These are phyloP conservation scores for Tylopilus orsonianus DNA, from an alignment of 1,284 basidiomycete genomes.

Conservation along the genomic window DNA sequence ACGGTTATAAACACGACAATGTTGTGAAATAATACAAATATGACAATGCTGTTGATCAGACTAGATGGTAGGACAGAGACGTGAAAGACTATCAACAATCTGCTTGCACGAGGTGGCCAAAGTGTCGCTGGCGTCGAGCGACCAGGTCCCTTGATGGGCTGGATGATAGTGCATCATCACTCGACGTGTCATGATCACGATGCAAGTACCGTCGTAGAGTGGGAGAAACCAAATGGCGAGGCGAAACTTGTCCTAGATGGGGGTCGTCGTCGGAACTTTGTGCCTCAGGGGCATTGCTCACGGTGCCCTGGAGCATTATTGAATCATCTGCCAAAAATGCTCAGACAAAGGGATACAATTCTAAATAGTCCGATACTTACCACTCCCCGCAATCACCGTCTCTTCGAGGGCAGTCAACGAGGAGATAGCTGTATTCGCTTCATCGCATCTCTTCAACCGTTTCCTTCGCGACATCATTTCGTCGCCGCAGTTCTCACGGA, in stretches of 20 bases:
- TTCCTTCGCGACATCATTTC: constrained; percentile 19
- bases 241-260: constrained; percentile 63
- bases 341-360: constrained; percentile 11
- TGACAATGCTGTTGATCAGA: constrained; percentile 13
- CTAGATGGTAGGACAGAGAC: constrained; percentile 21
- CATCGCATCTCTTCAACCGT: constrained; percentile 27
- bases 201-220: constrained; percentile 41
- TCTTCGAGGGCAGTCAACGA: constrained; percentile 35
- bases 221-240: constrained; percentile 64
- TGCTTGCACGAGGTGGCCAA: constrained; percentile 14
- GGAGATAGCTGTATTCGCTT: constrained; percentile 18
- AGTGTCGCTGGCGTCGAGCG: constrained; percentile 35
- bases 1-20: constrained; percentile 25
- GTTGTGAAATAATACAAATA: constrained; percentile 28
- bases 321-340: constrained; percentile 41
- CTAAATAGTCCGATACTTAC: constrained; percentile 33
- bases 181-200: constrained; percentile 36
- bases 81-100: constrained; percentile 14
- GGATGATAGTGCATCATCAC: constrained; percentile 44
- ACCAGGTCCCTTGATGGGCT: constrained; percentile 45
- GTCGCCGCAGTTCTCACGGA: constrained; percentile 18
- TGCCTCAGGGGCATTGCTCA: constrained; percentile 2
- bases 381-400: constrained; percentile 41
- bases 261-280: constrained; percentile 59
- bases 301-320: constrained; percentile 35